These are phyloP conservation scores for Diaporthe citri DNA, from an alignment of 2,329 filamentous ascomycete species.

Conservation along the genomic window DNA sequence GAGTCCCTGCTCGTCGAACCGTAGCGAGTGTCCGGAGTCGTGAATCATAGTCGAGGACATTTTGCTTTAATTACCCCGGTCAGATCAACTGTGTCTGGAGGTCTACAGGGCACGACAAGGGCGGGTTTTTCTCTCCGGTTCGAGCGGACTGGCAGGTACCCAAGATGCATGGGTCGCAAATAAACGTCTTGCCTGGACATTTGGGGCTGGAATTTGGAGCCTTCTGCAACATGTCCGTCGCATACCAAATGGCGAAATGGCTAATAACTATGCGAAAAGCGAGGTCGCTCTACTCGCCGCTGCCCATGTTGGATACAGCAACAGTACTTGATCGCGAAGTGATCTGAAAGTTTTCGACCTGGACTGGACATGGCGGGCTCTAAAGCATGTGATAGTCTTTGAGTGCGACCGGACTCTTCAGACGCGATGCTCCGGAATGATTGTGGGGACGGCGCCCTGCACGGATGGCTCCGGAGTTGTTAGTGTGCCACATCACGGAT, in stretches of 20 bases:
- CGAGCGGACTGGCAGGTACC: background rate
- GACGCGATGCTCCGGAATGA: background rate
- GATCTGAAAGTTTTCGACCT: background rate
- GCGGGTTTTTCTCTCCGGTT: background rate
- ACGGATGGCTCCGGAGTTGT: background rate
- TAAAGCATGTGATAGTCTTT: background rate
- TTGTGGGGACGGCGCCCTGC: background rate
- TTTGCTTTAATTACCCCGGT: background rate
- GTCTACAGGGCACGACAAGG: no score
- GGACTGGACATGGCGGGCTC: background rate
- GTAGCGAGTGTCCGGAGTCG: background rate
- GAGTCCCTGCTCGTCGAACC: background rate
- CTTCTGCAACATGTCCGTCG: background rate
- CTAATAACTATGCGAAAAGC: background rate
- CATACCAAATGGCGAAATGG: background rate
- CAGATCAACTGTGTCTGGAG: background rate
- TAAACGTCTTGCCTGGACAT: background rate
- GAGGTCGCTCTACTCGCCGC: background rate
- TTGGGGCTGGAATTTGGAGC: background rate
- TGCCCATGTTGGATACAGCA: background rate
- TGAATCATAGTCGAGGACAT: background rate
- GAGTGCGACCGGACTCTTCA: background rate
- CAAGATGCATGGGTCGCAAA: slow-evolving; percentile 1
- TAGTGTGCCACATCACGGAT: background rate
- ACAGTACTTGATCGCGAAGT: background rate